Evolutionary conservation across 2,329 filamentous ascomycete species (phyloP), one percentile per base, ranked within the genome.

Genomic region (Rutstroemia sp.): DNA sequence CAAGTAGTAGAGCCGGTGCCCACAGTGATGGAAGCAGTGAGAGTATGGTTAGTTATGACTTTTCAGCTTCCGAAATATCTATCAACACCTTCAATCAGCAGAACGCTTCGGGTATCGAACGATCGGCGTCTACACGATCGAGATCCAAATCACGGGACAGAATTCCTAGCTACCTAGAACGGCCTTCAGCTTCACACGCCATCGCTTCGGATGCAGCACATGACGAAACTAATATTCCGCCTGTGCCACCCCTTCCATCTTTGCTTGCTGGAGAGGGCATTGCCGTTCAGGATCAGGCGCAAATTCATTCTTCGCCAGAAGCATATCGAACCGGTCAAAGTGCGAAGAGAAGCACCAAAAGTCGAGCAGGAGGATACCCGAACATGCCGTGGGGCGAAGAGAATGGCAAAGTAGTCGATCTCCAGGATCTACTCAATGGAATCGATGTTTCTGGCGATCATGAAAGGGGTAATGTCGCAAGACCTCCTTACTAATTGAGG

Each of bases 21-120:
- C 72, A 78, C 51, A 81, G 80, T 57, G 75, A 77, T 61, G 79
- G 76, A 54, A 83, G 77, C 65, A 78, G 75, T 56, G 86, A 89
- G 54, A 88, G 84, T 69, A 80, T 89, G 75, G 79, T 86, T 60
- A 88, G 84, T 72, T 87, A 84, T 61, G 85, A 88, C 56, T 78
- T 81, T 61, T 80, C 80, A 46, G 76, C 81, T n/a, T 87, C 84
- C 6, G 86, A 89, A 65, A 72, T 82, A 19, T 86, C 82, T 41
- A 84, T 81, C 68, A 82, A 81, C 51, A 39, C 54, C 17, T 46
- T 50, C 47, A 56, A 49, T 8, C 62, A 65, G 42, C 61, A 61
- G 25, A 17, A 57, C 25, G 42, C 60, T 14, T 37, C 48, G 6
- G 57, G 49, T 7, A 19, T 62, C 52, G 65, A 67, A 58, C 60